Evolutionary conservation across 768 basidiomycete genomes (phyloP), one percentile per base, ranked within the genome.

Genomic region (Lactarius psammicola): DNA sequence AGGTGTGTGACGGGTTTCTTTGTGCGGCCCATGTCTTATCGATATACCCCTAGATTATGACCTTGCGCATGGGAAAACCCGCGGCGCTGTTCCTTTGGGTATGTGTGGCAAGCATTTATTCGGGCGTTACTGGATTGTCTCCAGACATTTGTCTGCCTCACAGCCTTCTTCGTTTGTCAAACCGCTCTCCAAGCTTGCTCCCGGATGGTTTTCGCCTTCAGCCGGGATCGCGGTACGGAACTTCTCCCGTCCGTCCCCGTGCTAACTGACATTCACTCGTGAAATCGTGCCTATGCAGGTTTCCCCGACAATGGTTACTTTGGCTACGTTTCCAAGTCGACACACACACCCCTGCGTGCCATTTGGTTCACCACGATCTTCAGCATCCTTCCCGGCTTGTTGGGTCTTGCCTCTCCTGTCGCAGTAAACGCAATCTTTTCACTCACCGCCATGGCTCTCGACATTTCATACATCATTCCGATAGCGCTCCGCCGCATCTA

Each of bases 131-230:
- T 55, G 5, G 15, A 49, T 44, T 15, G 28, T 65, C 53, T 38
- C 26, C 36, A 87, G 87, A 80, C 80, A 17, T 86, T 88, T 67
- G 89, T 92, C 34, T 94, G 92, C 79, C 74, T 91, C 64, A 92
- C 92, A 18, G 94, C 94, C 0, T 94, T 93, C 79, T 92, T 92
- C 74, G 90, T 92, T 63, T 86, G 85, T 20, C 90, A 92, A 75
- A 87, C 85, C 17, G 87, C 91, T 13, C 80, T 92, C 7, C 93
- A 95, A 70, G 93, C 93, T 28, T 87, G 85, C 62, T 90, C 91
- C 4, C 82, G 94, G 42, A 89, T 90, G 0, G 79, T 94, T 30
- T 94, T 89, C 71, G 93, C 93, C 3, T 93, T 95, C 78, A 88
- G 87, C 72, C 87, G 90, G 62, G 91, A 92, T 72, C 82, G 86